Evolutionary conservation across 2,329 filamentous ascomycete genomes (phyloP).

Genomic region (Aspergillus sp.): DNA sequence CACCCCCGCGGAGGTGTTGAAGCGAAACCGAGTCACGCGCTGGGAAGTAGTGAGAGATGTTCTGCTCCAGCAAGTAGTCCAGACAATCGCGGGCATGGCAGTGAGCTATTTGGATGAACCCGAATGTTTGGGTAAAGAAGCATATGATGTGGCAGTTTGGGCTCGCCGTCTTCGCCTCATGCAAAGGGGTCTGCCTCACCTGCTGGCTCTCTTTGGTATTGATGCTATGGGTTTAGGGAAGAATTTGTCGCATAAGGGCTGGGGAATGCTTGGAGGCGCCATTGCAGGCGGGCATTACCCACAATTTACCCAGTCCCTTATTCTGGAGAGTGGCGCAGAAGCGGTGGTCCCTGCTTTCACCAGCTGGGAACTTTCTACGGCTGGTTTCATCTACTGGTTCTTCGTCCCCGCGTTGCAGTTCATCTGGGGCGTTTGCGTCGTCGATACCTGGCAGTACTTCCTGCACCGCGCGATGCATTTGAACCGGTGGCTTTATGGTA

Average conservation of each 20-base stretch:
- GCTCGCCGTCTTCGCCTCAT: constrained; percentile 76
- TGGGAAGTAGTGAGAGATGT: constrained; percentile 89
- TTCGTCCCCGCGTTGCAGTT: constrained; percentile 78
- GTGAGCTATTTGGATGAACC: constrained; percentile 72
- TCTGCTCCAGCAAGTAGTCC: constrained; percentile 85
- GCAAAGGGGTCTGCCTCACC: constrained; percentile 72
- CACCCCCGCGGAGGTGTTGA: constrained; percentile 85
- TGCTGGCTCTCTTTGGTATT: constrained; percentile 72
- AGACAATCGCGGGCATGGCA: constrained; percentile 69
- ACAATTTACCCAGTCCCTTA: constrained; percentile 62
- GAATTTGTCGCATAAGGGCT: constrained; percentile 65
- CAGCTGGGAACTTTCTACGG: constrained; percentile 74
- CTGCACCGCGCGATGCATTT: constrained; percentile 94
- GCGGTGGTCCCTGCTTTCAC: constrained; percentile 70
- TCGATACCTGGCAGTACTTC: constrained; percentile 99
- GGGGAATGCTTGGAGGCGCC: constrained; percentile 73
- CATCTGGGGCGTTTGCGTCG: constrained; percentile 68
- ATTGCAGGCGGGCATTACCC: constrained; percentile 82
- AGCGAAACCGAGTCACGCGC: constrained; percentile 82
- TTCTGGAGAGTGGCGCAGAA: constrained; percentile 52
- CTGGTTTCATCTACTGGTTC: constrained; percentile 77
- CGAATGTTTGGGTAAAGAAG: constrained; percentile 73
- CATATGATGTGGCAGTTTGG: constrained; percentile 88
- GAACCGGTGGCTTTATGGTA: constrained; percentile 96
- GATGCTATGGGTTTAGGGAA: constrained; percentile 74